A percentile compares a stretch with the other conserved stretches of the same genome.
phyloP scores from a whole-genome alignment of 345 rosid species.

The Punica granatum region DNA sequence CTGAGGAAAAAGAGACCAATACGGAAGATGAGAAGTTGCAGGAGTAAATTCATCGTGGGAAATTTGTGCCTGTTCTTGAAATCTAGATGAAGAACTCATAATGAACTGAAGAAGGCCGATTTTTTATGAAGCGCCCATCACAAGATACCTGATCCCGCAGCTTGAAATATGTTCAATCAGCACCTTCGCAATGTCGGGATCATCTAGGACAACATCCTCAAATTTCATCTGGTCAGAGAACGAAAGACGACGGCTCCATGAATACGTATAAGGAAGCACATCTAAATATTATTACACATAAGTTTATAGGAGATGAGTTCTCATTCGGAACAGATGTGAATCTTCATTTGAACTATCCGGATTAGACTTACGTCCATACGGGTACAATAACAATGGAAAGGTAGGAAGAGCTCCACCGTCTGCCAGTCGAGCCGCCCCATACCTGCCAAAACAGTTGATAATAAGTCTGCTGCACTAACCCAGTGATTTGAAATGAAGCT shows the following conservation, averaged over 20 bases:
- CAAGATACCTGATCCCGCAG: conserved; percentile 46
- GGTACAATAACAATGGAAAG: conserved; percentile 82
- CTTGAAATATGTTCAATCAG: conserved; percentile 50
- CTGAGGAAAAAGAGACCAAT: conserved; percentile 5
- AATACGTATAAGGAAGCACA: no score
- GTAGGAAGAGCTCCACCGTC: conserved; percentile 65
- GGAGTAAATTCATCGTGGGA: no score
- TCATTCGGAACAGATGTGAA: no score
- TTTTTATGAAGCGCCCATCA: conserved; percentile 58
- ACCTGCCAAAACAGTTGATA: conserved; percentile 4
- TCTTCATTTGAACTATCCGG: background rate
- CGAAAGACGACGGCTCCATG: background rate
- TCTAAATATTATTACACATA: no score
- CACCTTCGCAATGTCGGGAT: conserved; percentile 61
- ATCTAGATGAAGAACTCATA: no score
- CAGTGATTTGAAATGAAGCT: background rate
- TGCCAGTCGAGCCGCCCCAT: conserved; percentile 40
- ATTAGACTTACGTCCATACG: conserved; percentile 64
- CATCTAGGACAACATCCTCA: conserved; percentile 73
- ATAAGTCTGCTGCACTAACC: no score
- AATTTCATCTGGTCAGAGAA: conserved; percentile 52
- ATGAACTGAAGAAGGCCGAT: no score
- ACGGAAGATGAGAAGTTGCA: no score
- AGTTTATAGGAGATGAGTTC: no score
- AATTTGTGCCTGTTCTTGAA: no score